These are phyloP conservation scores for Bolboschoenoplectus hybrid DNA, from an alignment of 202 grass and related monocot species.

Conservation along the genomic window DNA sequence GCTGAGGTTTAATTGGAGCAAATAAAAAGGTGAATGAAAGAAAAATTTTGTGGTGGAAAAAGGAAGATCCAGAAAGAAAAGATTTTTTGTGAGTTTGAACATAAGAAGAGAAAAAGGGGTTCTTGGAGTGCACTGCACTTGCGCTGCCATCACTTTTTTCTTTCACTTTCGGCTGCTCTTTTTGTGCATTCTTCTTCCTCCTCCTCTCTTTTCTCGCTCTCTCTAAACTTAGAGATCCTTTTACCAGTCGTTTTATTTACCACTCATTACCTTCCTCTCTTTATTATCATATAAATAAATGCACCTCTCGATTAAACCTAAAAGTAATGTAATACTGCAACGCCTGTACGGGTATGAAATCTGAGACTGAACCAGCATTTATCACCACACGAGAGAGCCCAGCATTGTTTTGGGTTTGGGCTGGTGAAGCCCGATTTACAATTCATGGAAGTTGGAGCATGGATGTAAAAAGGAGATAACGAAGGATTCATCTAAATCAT, in stretches of 20 bases:
- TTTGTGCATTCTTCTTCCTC: conserved; percentile 15
- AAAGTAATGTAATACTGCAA: background rate
- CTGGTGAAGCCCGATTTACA: background rate
- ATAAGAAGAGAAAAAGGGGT: conserved; percentile 16
- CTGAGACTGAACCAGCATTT: background rate
- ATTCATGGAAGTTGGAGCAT: background rate
- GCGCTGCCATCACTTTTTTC: background rate
- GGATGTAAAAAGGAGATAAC: too few relatives aligned
- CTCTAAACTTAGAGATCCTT: background rate
- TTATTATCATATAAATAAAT: background rate
- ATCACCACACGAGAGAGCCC: background rate
- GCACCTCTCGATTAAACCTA: background rate
- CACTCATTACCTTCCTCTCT: background rate
- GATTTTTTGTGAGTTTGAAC: background rate
- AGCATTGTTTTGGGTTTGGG: background rate
- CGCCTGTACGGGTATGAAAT: background rate
- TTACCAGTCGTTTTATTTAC: background rate
- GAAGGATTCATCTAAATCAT: background rate
- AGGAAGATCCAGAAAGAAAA: conserved; percentile 16
- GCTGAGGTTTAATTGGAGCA: background rate
- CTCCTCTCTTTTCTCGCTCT: background rate
- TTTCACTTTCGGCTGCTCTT: conserved; percentile 36
- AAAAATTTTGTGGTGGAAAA: conserved; percentile 3
- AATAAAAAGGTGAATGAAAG: background rate
- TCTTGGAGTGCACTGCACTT: conserved; percentile 32